Conservation (phyloP, 768 basidiomycete genomes). For the Cyathus striatus region DNA sequence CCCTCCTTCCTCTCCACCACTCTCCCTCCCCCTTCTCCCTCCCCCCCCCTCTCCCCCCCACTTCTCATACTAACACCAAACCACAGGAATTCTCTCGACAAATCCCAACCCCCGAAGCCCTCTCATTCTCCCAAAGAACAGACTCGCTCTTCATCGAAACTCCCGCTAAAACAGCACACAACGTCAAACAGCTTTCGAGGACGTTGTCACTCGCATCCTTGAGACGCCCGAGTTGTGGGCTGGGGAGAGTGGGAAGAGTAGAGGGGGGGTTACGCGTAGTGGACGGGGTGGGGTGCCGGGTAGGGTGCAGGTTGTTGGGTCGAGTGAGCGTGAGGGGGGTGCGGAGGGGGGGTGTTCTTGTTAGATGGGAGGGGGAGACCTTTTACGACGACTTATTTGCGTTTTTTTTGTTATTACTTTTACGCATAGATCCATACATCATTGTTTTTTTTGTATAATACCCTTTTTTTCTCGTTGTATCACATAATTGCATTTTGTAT, state of each 20-base stretch:
- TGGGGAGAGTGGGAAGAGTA: constrained; percentile 16
- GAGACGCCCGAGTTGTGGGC: constrained; percentile 84
- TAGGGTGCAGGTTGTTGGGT: constrained; percentile 41
- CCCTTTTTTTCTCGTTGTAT: too few relatives aligned
- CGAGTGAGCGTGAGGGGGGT: constrained; percentile 19
- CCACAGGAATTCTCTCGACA: constrained; percentile 86
- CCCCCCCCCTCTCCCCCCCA: too few relatives aligned
- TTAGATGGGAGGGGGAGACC: too few relatives aligned
- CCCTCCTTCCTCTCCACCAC: too few relatives aligned
- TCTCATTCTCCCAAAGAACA: constrained; percentile 77
- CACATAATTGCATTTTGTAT: too few relatives aligned
- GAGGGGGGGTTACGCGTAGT: constrained; percentile 28
- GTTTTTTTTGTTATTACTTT: too few relatives aligned
- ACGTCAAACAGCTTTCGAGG: constrained; percentile 67
- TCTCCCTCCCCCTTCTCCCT: too few relatives aligned
- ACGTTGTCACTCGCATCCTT: constrained; percentile 78
- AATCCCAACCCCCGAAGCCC: constrained; percentile 74
- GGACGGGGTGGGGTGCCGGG: constrained; percentile 46
- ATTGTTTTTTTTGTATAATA: too few relatives aligned
- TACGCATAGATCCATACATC: too few relatives aligned
- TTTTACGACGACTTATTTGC: too few relatives aligned
- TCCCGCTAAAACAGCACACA: constrained; percentile 85
- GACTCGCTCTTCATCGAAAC: constrained; percentile 89
- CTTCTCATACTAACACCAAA: background rate
- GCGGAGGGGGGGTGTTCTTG: too few relatives aligned